Evolutionary conservation across 179 eudicot genomes (phyloP), one percentile per base, ranked within the genome.

Genomic region (Spergularia azorica): DNA sequence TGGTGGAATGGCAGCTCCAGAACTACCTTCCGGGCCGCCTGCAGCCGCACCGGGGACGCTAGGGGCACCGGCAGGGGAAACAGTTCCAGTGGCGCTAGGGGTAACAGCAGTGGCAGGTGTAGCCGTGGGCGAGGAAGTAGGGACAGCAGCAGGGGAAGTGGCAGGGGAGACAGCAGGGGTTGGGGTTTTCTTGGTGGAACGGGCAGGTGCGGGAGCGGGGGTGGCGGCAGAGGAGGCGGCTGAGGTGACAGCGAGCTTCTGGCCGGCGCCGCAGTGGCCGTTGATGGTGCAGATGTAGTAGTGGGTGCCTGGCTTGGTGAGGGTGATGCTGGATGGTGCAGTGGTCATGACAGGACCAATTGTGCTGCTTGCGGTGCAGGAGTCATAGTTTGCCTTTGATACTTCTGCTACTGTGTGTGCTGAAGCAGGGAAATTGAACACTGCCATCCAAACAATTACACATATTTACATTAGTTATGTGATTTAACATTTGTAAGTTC

Each of bases 321-420:
- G 86, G 72, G 87, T 85, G 63, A 87, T 21, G 41, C 38, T 85
- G 18, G 87, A 83, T 1, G 97, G 97, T 6, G 84, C 75, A 21
- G 77, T 56, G 58, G 73, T 21, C 6, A 46, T 72, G 5, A 11
- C 18, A 5, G 78, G 3, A 36, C 80, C 63, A 70, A 82, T 62
- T 4, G 91, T 46, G 70, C 20, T 72, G 20, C 67, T 9, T 1
- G 61, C 4, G 63, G 67, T 70, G 82, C 97, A 92, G 2, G 70
- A 17, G 6, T 88, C 86, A 18, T 73, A 89, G n/a, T 79, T 83
- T 3, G 83, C 63, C 63, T 83, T 82, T 5, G 76, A 67, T 36
- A 90, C 95, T 72, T 70, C 70, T 3, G 89, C 87, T 20, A 90
- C 95, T 6, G 88, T 88, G 76, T 92, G 94, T 17, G 20, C 50